Evolutionary conservation across 2,329 filamentous ascomycete genomes (phyloP).

Genomic region (Chrysoporthe cubensis): DNA sequence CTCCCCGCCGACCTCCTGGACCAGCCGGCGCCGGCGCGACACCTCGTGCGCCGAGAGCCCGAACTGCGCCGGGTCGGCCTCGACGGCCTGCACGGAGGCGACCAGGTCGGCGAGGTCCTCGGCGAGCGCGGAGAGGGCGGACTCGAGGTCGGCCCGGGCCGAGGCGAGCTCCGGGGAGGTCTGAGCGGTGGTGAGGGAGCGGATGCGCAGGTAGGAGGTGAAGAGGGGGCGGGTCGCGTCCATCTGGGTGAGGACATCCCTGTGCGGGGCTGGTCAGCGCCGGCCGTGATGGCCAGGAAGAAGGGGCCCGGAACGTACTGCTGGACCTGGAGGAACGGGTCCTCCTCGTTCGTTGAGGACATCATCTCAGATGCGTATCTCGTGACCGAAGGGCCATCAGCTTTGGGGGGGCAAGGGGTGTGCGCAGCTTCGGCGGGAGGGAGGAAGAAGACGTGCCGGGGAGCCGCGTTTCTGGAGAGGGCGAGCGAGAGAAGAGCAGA

Average conservation of each 20-base stretch:
- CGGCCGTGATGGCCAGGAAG: not conserved
- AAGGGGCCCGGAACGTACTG: slow-evolving; percentile 49
- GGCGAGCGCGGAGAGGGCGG: slow-evolving; percentile 68
- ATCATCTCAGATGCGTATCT: slow-evolving; percentile 54
- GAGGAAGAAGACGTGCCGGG: not conserved
- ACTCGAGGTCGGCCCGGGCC: slow-evolving; percentile 71
- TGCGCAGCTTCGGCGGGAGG: not conserved
- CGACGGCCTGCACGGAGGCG: slow-evolving; percentile 84
- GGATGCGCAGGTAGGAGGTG: slow-evolving; percentile 93
- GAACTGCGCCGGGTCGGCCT: slow-evolving; percentile 84
- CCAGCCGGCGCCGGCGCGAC: slow-evolving; percentile 75
- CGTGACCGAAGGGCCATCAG: slow-evolving; percentile 21
- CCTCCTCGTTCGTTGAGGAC: slow-evolving; percentile 69
- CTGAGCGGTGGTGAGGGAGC: slow-evolving; percentile 74
- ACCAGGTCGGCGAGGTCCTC: slow-evolving; percentile 89
- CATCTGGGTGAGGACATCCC: slow-evolving; percentile 86
- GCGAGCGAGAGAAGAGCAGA: not conserved
- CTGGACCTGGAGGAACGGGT: slow-evolving; percentile 74
- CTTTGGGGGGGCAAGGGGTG: not conserved
- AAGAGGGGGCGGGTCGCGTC: slow-evolving; percentile 83
- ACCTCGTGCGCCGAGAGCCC: slow-evolving; percentile 86
- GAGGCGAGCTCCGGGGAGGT: slow-evolving; percentile 83
- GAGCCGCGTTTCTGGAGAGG: not conserved
- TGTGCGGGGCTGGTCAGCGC: slow-evolving; percentile 42
- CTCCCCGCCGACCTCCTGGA: slow-evolving; percentile 87